Percentiles rank a stretch among this genome's conserved stretches.
phyloP scores from a whole-genome alignment of 1,284 basidiomycete genomes.

The Bjerkandera adusta region DNA sequence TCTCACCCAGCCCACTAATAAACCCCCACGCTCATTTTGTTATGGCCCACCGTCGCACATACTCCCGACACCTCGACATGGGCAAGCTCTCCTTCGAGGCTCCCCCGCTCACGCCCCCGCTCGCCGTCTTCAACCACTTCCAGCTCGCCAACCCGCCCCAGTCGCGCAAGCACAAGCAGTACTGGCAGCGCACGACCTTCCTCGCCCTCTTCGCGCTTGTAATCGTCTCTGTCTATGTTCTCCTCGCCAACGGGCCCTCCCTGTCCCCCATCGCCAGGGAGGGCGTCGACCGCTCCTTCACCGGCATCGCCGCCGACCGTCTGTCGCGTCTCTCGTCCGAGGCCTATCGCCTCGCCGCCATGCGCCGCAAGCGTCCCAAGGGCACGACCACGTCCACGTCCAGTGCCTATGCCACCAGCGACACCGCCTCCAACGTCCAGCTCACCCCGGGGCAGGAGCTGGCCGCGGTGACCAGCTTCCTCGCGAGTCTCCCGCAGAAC shows the following conservation, averaged over 20 bases:
- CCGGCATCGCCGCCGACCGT: slow-evolving; percentile 16
- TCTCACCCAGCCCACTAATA: slow-evolving; percentile 11
- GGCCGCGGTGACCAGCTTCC: slow-evolving; percentile 74
- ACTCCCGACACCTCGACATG: slow-evolving; percentile 30
- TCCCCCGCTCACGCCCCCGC: slow-evolving; percentile 29
- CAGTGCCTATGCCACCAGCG: slow-evolving; percentile 21
- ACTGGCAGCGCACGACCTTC: slow-evolving; percentile 46
- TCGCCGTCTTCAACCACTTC: slow-evolving; percentile 24
- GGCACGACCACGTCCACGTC: slow-evolving; percentile 5
- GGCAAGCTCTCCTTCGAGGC: slow-evolving; percentile 25
- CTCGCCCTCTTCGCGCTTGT: slow-evolving; percentile 50
- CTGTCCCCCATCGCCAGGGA: slow-evolving; percentile 38
- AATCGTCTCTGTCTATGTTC: slow-evolving; percentile 49
- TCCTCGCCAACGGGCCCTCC: slow-evolving; percentile 46
- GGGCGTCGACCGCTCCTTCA: slow-evolving; percentile 26
- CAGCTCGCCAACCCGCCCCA: slow-evolving; percentile 13
- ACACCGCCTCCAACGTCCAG: slow-evolving; percentile 34
- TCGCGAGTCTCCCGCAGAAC: slow-evolving; percentile 78
- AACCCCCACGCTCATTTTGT: slow-evolving; percentile 17
- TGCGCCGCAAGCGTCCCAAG: slow-evolving; percentile 23
- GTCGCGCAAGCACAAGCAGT: slow-evolving; percentile 25
- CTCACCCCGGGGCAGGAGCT: slow-evolving; percentile 67
- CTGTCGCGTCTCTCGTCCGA: slow-evolving; percentile 24
- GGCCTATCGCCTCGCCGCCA: slow-evolving; percentile 27
- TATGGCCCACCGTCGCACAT: slow-evolving; percentile 33